Evolutionary conservation across 106 monocot species (phyloP), one percentile per base, ranked within the genome.

Genomic region (Platanthera guangdongensis): DNA sequence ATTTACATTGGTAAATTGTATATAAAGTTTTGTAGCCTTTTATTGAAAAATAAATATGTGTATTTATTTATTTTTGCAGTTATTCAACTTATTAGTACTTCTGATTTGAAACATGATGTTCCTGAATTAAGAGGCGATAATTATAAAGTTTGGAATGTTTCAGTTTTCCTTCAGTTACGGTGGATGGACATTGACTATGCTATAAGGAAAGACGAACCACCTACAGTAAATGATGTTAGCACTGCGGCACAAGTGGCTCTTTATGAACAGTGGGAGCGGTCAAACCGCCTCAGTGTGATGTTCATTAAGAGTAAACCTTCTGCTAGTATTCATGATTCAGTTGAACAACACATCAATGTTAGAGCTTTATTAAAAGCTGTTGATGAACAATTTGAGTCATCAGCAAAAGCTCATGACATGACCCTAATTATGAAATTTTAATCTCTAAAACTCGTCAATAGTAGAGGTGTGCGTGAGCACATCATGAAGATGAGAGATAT

Each of bases 141-240:
- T 15, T 72, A 72, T 50, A 49, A 14, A 15, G 71, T 49, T 11
- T 49, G 72, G 64, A 83, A 83, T 14, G 47, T 75, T 67, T 75
- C 47, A 57, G 47, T 79, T 62, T 53, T 78, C 46, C 69, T 55
- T 15, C 21, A 47, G 4, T 28, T 72, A 51, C 50, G 72, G 15
- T 78, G 62, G 12, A 78, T 78, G 68, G 47, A 83, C 46, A 73
- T 78, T 12, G 78, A 78, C 39, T 72, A 57, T 48, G 57, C 72
- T 39, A 72, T 82, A 39, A 13, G 62, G 18, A 74, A 74, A 68
- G 65, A 63, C 57, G 65, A 73, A 74, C 28, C 25, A 30, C 74
- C 53, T 55, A 54, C 1, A 75, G 12, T 5, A 14, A 75, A 6
- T 55, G 75, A 57, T 12, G n/a, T 1, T 6, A 75, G 54, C 14